Evolutionary conservation across 1,139 yeast genomes (phyloP), one percentile per base, ranked within the genome.

Genomic region (Kodamaea plutei): DNA sequence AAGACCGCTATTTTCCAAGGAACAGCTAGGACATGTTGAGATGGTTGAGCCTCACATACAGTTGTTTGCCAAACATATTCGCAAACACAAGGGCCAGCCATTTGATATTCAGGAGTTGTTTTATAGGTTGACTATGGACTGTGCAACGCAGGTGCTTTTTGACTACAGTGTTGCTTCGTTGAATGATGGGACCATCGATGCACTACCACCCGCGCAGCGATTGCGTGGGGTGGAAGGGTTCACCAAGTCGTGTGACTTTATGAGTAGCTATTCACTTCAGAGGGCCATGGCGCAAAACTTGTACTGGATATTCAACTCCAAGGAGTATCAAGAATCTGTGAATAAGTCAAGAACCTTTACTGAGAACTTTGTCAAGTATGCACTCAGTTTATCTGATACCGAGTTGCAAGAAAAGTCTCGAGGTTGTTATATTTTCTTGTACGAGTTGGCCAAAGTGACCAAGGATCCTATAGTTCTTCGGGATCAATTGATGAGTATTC

Each of bases 1-100:
- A 43, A 61, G 80, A 38, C 81, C 81, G 1, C 79, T 73, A 48
- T 75, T 75, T 52, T 63, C 73, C 14, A 59, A 76, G 37, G 78
- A 72, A 42, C 79, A 73, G 48, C 66, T 75, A 24, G 64, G 72
- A 7, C 77, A 71, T 39, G 66, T 74, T 25, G 54, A 58, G 36
- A 39, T 61, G 17, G 58, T 74, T 40, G 76, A 72, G 44, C 66
- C 64, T 9, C 77, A 72, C 38, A 41, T 70, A 9, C 62, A 61
- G 43, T 50, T 45, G 3, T 51, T 73, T 28, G 54, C 61, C 25
- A 54, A 55, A 28, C 67, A 61, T 26, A 40, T 71, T 23, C 39
- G 43, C 20, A 50, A 48, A 28, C 26, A 40, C 30, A 33, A 48
- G 6, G 54, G 52, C 9, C 31, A 40, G 15, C 37, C 41, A 8